Evolutionary conservation across 768 basidiomycete species (phyloP), one percentile per base, ranked within the genome.

Genomic region (Boletus edulis): DNA sequence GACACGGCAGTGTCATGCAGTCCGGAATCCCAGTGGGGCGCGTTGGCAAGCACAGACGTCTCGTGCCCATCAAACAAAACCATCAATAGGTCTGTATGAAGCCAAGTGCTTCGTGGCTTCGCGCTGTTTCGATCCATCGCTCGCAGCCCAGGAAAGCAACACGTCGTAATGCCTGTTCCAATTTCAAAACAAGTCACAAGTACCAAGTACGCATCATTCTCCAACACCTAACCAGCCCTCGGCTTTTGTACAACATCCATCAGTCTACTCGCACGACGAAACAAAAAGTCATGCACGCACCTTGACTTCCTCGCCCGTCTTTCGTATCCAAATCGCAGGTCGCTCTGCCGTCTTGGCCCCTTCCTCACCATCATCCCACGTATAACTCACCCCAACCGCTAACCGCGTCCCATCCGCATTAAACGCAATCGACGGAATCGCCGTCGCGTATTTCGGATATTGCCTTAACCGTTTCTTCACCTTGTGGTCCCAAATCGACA

Each of bases 401-500:
- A 96, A 73, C 57, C 86, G 86, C 35, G 82, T 80, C 1, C 94
- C 94, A 58, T 94, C 89, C 24, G 82, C 85, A 56, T 87, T 92
- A 72, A 95, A 96, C 1, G 88, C 82, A 39, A 94, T 75, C 0
- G 87, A 81, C 0, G 91, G 83, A n/a, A 97, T 85, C 3, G 87
- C 80, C 0, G 82, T 78, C 5, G 78, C 72, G 72, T 86, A 94
- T 66, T 91, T 91, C 0, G 87, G 86, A 59, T 91, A 95, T 62
- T 96, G 94, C 24, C 94, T 85, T 50, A 98, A 76, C 2, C 97
- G 86, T 68, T 98, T 98, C 76, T 98, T 97, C 51, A 95, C 88
- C 60, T 88, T 87, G 72, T 95, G 94, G 67, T 98, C 97, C 97
- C 97, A 99, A 55, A 98, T 86, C 0, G 93, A 94, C 41, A 98